Evolutionary conservation across 2,329 filamentous ascomycete species (phyloP), one percentile per base, ranked within the genome.

Genomic region (Fonsecaea multimorphosa): DNA sequence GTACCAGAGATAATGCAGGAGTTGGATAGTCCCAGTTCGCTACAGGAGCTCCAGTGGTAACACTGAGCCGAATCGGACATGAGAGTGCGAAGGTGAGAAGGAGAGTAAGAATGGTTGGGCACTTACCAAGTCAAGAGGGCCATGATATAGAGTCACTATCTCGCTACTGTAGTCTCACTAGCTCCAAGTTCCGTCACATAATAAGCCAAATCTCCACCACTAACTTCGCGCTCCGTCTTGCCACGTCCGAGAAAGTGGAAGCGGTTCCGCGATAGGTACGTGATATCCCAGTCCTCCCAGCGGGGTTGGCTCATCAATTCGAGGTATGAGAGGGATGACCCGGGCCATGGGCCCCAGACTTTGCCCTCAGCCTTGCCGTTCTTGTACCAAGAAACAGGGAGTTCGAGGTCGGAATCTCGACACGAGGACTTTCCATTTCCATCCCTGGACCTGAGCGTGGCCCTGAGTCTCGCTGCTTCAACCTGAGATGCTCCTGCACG

Each of bases 191-290:
- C 52, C 32, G 63, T 53, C 22, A 66, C 38, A 22, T 75, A 75
- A 65, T 70, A 75, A 22, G 72, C 67, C 65, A 75, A 55, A 68
- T 74, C 73, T 22, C 64, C 61, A 32, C 70, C 68, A 11, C 72
- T 63, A 61, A 68, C 36, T 67, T 74, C 73, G 49, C 69, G 73
- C 58, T 68, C 68, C 19, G 80, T 80, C 65, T 80, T 79, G 1
- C 82, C 81, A 72, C 82, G 83, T 0, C 82, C 82, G 79, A 84
- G 78, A 66, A 83, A 83, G 22, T 77, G 65, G 70, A 81, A 84
- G 8, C 77, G 73, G 69, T 84, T 84, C n/a, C 68, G 62, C n/a
- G 75, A 77, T 36, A 76, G 73, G 67, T 84, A 84, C 52, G 72
- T 72, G 38, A 84, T 78, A 2, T 66, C 53, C 19, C 57, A 68